Evolutionary conservation across 257 asterid species (phyloP), one percentile per base, ranked within the genome.

Genomic region (Petunia secreta): DNA sequence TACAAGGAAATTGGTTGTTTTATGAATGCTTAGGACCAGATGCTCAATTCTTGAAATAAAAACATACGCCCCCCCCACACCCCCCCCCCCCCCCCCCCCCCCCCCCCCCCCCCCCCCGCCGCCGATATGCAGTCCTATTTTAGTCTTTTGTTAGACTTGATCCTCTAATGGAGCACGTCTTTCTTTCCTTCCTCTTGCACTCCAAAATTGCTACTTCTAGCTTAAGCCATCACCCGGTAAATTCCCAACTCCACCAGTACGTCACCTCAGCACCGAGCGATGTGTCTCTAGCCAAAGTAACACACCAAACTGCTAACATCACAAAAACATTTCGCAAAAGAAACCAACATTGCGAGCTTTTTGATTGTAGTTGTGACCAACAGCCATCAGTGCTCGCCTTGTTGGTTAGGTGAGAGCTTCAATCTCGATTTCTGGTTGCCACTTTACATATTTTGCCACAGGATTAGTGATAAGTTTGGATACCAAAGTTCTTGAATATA

Each of bases 381-480:
- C 60, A 71, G 13, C 62, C 60, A 71, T 40, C 77, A 71, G 50
- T 11, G 10, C 44, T 48, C 34, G 4, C 55, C 14, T 52, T 52
- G 14, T 50, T 50, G 55, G 55, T 52, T 8, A 52, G 55, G 3
- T 52, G 10, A n/a, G 60, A 71, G 77, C 77, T 71, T 71, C 60
- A 48, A 48, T 59, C 44, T 71, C 34, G 13, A 48, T 34, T 71
- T 69, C 36, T 13, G 37, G 77, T 71, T 2, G 77, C 77, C 77
- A 44, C 76, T 69, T 46, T 10, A 69, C 59, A 25, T 69, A 16
- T 25, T 69, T 69, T 46, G 41, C 76, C 9, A 9, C 76, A 69
- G 58, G 41, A 6, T 41, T 69, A 69, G 58, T 34, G 41, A 69
- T 46, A 46, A 44, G 9, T 13, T 69, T 25, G 48, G 58, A 69